A percentile compares a stretch with the other conserved stretches of the same genome.
These are phyloP conservation scores for Meyerozyma elateridarum DNA, from an alignment of 1,139 yeast genomes.

Conservation along the genomic window DNA sequence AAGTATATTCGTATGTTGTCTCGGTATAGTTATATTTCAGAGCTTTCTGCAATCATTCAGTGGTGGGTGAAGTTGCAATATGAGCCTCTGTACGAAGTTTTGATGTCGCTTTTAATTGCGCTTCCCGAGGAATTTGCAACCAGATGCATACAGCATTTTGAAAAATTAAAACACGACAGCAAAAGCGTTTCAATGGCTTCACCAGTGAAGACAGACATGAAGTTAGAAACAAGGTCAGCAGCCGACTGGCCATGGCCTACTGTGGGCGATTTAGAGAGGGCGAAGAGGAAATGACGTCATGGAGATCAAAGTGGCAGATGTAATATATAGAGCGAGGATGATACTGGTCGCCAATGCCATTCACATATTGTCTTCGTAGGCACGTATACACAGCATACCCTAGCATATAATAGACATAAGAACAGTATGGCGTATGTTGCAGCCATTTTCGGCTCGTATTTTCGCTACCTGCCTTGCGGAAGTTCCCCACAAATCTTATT, in stretches of 20 bases:
- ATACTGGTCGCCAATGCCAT: too few relatives aligned
- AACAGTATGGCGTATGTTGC: too few relatives aligned
- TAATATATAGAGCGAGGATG: too few relatives aligned
- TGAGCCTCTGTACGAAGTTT: slow-evolving; percentile 37
- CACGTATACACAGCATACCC: too few relatives aligned
- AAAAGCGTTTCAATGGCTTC: not conserved
- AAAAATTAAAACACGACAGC: slow-evolving; percentile 19
- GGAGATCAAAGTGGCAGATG: too few relatives aligned
- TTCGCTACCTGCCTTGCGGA: too few relatives aligned
- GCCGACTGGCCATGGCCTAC: slow-evolving; percentile 27
- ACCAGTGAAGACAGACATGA: not conserved
- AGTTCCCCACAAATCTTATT: too few relatives aligned
- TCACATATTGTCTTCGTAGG: too few relatives aligned
- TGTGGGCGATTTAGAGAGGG: slow-evolving; percentile 11
- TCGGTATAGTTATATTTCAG: slow-evolving; percentile 43
- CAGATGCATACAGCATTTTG: slow-evolving; percentile 38
- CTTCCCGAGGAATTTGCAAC: slow-evolving; percentile 36
- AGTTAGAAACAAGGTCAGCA: slow-evolving; percentile 6
- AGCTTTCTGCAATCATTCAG: slow-evolving; percentile 46
- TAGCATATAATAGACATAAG: too few relatives aligned
- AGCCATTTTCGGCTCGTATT: too few relatives aligned
- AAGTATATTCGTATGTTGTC: slow-evolving; percentile 48
- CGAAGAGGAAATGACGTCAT: not conserved
- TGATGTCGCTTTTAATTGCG: slow-evolving; percentile 33
- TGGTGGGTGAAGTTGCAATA: slow-evolving; percentile 57